phyloP scores from a whole-genome alignment of 2,329 filamentous ascomycete genomes.

The Colletotrichum paranaense region DNA sequence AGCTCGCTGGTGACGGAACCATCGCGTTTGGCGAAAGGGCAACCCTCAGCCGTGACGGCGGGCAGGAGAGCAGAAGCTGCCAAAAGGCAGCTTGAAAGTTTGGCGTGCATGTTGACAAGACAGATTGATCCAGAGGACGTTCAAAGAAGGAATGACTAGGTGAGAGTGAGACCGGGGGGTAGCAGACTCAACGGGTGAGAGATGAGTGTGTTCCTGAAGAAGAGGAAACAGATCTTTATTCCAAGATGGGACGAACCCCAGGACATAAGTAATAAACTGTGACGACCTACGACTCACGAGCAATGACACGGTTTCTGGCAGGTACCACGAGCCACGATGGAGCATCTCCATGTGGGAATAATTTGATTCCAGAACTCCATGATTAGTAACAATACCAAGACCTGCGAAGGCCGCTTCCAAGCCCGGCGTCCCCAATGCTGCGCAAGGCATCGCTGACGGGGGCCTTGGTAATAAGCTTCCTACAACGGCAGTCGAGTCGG shows the following conservation, averaged over 20 bases:
- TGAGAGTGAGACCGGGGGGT: not conserved
- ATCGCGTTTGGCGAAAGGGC: conserved; percentile 32
- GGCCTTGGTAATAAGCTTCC: conserved; percentile 31
- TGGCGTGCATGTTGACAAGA: conserved; percentile 24
- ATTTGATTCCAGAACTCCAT: conserved; percentile 7
- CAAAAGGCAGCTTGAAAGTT: conserved; percentile 26
- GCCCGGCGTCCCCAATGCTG: not conserved
- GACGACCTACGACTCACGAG: conserved; percentile 3
- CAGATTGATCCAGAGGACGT: not conserved
- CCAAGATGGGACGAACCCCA: conserved; percentile 28
- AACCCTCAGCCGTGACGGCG: conserved; percentile 14
- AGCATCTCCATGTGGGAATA: conserved; percentile 2
- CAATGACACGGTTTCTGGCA: not conserved
- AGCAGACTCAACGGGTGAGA: conserved; percentile 3
- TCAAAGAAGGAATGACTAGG: not conserved
- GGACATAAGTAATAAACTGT: conserved; percentile 22
- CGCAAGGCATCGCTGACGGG: not conserved
- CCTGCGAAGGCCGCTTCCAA: not conserved
- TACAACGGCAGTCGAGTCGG: conserved; percentile 23
- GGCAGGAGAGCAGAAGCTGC: conserved; percentile 25
- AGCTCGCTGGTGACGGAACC: conserved; percentile 22
- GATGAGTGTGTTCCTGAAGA: conserved; percentile 12
- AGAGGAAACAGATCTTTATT: not conserved
- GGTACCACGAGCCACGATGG: not conserved
- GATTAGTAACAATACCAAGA: conserved; percentile 12